phyloP scores from a whole-genome alignment of 768 basidiomycete genomes.

The Butyriboletus loyo region DNA sequence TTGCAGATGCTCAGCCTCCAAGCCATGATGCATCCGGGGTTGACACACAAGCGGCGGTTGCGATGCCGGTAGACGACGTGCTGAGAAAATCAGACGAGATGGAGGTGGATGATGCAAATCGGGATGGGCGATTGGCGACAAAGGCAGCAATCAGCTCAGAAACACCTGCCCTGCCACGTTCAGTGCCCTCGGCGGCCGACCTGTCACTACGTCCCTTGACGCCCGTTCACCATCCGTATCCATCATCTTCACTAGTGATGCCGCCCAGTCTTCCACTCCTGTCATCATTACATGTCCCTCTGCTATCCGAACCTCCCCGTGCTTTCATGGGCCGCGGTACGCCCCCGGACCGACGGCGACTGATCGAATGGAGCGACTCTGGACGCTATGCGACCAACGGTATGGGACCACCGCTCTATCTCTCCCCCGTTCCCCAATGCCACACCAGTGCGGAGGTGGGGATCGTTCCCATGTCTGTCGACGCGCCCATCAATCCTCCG shows the following conservation, averaged over 20 bases:
- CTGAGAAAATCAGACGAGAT: background rate
- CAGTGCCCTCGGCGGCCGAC: background rate
- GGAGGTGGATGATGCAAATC: background rate
- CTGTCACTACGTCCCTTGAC: conserved; percentile 3
- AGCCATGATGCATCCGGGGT: background rate
- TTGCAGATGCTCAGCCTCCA: conserved; percentile 5
- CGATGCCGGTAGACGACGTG: conserved; percentile 5
- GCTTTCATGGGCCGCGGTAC: conserved; percentile 36
- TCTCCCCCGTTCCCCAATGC: conserved; percentile 25
- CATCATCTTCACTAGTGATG: conserved; percentile 3
- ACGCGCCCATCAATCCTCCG: conserved; percentile 7
- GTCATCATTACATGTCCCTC: conserved; percentile 31
- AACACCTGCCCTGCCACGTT: background rate
- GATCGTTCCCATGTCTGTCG: conserved; percentile 23
- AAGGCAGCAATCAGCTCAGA: background rate
- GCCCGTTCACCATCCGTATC: conserved; percentile 1
- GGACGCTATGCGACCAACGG: conserved; percentile 15
- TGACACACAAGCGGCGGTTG: background rate
- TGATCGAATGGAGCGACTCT: conserved; percentile 29
- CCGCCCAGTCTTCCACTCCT: conserved; percentile 21
- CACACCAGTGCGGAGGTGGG: conserved; percentile 9
- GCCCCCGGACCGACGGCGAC: conserved; percentile 29
- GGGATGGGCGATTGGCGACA: background rate
- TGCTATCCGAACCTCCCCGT: conserved; percentile 31
- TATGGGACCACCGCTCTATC: conserved; percentile 25